Base-by-base conservation (phyloP, 352 stramenopile species). In the Phytophthora vignae region DNA sequence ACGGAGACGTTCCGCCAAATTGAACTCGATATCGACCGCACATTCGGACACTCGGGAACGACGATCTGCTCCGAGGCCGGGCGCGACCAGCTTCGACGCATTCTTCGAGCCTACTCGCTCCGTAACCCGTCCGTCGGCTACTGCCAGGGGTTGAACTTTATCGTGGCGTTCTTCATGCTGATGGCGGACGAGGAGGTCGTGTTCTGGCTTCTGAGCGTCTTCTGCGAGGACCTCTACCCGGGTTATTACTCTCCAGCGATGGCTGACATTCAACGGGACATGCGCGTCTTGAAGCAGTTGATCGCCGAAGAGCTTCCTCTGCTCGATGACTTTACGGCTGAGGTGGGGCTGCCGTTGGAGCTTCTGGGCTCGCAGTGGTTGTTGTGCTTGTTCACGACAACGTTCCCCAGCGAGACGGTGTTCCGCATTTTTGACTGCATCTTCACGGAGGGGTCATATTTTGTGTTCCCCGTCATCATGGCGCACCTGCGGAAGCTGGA, bases 331-430 rank as follows among this genome's bases (percentile, higher is more conserved):
- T 94, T 94, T 55, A 90, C 91, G 2, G 69, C 79, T 11, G 76
- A 94, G 22, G 74, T 96, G 40, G 89, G 89, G 2, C 76, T 97
- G 21, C 91, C 90, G n/a, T 77, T 98, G 14, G 88, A 97, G 61
- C 76, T 97, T 2, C 66, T 98, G 4, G 92, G 92, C 2, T 95
- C 90, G 8, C 91, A 97, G 82, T 98, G 92, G 92, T 77, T 98
- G 19, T 55, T 98, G 9, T 98, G 92, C 61, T 68, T 97, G 17
- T 98, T 98, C 74, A 94, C 95, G 6, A 98, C 93, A 19, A 97
- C 90, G 2, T 94, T 98, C 22, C 90, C 89, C 4, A 87, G 87
- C 38, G 91, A 97, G 68, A 98, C 89, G 0, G 88, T 89, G 21
- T 92, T 96, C 44, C 87, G 92, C 36, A 90, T 97, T 62, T 96